Evolutionary conservation across 1,139 yeast genomes (phyloP).

Genomic region (Yamadazyma spencermartinsiae): DNA sequence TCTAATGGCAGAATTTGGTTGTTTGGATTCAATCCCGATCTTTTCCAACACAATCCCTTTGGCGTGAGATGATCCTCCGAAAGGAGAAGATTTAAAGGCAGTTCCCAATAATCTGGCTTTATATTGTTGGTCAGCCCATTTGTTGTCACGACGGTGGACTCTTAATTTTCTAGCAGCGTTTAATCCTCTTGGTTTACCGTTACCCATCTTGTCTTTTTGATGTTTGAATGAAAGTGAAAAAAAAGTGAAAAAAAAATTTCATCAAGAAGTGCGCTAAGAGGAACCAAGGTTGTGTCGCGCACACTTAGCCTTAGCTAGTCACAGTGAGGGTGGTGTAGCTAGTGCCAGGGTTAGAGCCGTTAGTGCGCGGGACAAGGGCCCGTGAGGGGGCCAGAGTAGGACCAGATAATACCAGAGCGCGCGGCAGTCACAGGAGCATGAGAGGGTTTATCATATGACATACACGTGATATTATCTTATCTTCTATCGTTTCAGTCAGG

Average conservation of each 20-base stretch:
- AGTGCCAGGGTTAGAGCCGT: too few species aligned
- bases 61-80: conserved; percentile 99
- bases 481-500: not conserved
- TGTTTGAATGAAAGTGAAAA: conserved; percentile 7
- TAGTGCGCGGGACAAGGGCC: too few species aligned
- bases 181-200: conserved; percentile 97
- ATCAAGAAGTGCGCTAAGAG: not conserved
- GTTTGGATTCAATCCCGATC: conserved; percentile 99
- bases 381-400: too few species aligned
- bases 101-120: conserved; percentile 99
- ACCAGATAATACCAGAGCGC: too few species aligned
- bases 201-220: conserved; percentile 60
- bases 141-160: conserved; percentile 99
- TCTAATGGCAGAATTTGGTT: conserved; percentile 99
- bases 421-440: not conserved
- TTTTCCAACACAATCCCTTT: conserved; percentile 99
- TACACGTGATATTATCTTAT: not conserved
- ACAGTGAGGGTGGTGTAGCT: conserved; percentile 1
- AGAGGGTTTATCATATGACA: conserved; percentile 1
- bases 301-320: too few species aligned
- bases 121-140: conserved; percentile 99
- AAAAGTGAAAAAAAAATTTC: conserved; percentile 4
- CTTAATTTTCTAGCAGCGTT: conserved; percentile 99
- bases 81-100: conserved; percentile 99
- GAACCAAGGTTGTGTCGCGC: too few species aligned